Percentiles rank a stretch among this genome's conserved stretches.
These are phyloP conservation scores for Aegilops tauschii DNA, from an alignment of 176 grass and related monocot genomes.

Conservation along the genomic window DNA sequence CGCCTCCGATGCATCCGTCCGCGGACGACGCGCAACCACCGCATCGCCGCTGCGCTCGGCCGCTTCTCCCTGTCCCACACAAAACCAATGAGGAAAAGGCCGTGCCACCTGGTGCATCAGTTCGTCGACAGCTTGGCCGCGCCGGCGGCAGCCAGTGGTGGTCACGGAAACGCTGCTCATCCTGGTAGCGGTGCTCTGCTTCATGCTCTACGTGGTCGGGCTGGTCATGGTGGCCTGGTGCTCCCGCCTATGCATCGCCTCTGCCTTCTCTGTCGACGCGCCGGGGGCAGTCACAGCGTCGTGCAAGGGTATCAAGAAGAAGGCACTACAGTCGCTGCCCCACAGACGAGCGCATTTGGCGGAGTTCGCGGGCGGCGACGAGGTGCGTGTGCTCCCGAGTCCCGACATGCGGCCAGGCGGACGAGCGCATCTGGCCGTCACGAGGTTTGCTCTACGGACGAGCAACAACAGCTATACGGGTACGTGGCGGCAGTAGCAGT, in stretches of 20 bases:
- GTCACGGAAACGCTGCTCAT: slow-evolving; percentile 62
- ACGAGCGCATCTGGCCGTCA: background rate
- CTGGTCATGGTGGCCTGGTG: slow-evolving; percentile 23
- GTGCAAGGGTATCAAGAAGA: slow-evolving; percentile 55
- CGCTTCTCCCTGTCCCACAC: no score
- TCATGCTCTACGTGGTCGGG: slow-evolving; percentile 59
- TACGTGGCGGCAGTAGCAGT: no score
- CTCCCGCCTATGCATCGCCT: slow-evolving; percentile 45
- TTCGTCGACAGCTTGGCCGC: slow-evolving; percentile 10
- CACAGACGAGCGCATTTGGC: slow-evolving; percentile 19
- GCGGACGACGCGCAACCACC: no score
- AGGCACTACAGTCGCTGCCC: slow-evolving; percentile 58
- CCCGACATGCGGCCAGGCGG: slow-evolving; percentile 55
- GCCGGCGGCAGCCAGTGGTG: background rate
- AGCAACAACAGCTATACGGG: no score
- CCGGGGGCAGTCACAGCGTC: background rate
- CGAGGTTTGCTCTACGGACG: no score
- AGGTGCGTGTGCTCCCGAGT: slow-evolving; percentile 50
- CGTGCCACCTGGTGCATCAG: background rate
- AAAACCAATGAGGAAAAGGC: background rate
- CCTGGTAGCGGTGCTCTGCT: slow-evolving; percentile 60
- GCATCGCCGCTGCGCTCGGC: no score
- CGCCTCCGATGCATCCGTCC: no score
- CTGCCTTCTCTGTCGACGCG: slow-evolving; percentile 27
- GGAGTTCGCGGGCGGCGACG: slow-evolving; percentile 62